Evolutionary conservation across 31 red algal species (phyloP).

Genomic region (Endocladia muricata): DNA sequence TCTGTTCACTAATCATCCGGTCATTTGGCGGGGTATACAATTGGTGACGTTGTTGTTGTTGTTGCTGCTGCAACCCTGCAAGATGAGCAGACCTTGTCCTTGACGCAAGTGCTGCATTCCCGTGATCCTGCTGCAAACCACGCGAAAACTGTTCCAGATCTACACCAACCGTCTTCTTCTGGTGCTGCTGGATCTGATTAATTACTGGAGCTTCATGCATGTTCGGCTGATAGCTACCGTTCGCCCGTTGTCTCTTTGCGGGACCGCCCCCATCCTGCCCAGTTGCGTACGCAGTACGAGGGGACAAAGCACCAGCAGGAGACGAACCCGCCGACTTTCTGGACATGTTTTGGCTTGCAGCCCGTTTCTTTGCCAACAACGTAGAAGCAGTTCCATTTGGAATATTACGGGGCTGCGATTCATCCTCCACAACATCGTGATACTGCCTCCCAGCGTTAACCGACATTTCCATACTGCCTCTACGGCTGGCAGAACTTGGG

Average conservation of each 20-base stretch:
- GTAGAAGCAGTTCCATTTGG: background rate
- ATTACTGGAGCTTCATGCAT: background rate
- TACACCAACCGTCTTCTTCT: conserved; percentile 4
- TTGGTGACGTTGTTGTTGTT: background rate
- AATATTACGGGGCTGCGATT: background rate
- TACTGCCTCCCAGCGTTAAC: conserved; percentile 2
- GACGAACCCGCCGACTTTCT: conserved; percentile 4
- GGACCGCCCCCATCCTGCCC: conserved; percentile 3
- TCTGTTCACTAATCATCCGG: background rate
- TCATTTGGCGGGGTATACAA: background rate
- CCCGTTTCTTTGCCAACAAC: background rate
- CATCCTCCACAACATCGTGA: conserved; percentile 11
- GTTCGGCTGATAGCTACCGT: background rate
- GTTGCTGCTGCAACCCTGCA: background rate
- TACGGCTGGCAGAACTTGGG: conserved; percentile 10
- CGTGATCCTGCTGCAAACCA: background rate
- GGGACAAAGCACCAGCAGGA: background rate
- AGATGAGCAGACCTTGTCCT: background rate
- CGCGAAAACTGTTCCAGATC: background rate
- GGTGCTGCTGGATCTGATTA: background rate
- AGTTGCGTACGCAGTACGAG: background rate
- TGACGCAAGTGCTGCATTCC: too few species aligned
- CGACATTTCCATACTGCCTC: conserved; percentile 13
- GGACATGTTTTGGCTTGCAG: conserved; percentile 5
- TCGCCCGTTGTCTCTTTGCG: background rate